Evolutionary conservation across 371 early-diverging fungal species (phyloP).

Genomic region (Mortierella polycephala): DNA sequence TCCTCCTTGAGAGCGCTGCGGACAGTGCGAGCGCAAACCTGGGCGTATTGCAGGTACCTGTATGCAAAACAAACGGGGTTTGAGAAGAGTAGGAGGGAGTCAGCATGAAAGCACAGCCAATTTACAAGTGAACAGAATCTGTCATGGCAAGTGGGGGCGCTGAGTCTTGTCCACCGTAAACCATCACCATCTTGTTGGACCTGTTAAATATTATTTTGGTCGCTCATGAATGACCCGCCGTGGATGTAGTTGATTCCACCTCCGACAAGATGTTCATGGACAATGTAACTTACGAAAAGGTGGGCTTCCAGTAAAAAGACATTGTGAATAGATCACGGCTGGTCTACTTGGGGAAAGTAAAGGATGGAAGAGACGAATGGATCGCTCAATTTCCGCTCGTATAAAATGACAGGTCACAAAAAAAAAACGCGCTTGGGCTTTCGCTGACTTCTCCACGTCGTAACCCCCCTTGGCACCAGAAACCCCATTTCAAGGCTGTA

Average conservation of each 20-base stretch:
- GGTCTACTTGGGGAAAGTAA: neutral
- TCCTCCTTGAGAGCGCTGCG: constrained; percentile 88
- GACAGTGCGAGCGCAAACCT: constrained; percentile 86
- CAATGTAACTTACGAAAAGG: constrained; percentile 33
- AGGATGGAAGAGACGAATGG: neutral
- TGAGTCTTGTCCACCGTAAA: no score
- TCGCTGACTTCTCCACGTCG: no score
- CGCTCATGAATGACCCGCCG: neutral
- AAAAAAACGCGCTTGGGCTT: no score
- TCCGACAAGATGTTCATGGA: no score
- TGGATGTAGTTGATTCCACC: neutral
- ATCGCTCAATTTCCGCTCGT: neutral
- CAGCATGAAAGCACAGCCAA: neutral
- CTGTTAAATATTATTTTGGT: no score
- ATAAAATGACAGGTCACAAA: neutral
- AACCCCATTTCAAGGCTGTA: no score
- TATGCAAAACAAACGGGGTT: neutral
- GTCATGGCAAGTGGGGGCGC: no score
- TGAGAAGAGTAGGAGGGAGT: neutral
- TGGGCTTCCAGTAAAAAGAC: constrained; percentile 52
- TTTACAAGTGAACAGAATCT: no score
- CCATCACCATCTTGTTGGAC: no score
- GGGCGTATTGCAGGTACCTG: constrained; percentile 90
- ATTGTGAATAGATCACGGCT: constrained; percentile 11
- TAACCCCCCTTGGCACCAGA: neutral